Percentiles rank a stretch among this genome's conserved stretches.
phyloP scores from a whole-genome alignment of 106 monocot genomes.

The Acorus gramineus region DNA sequence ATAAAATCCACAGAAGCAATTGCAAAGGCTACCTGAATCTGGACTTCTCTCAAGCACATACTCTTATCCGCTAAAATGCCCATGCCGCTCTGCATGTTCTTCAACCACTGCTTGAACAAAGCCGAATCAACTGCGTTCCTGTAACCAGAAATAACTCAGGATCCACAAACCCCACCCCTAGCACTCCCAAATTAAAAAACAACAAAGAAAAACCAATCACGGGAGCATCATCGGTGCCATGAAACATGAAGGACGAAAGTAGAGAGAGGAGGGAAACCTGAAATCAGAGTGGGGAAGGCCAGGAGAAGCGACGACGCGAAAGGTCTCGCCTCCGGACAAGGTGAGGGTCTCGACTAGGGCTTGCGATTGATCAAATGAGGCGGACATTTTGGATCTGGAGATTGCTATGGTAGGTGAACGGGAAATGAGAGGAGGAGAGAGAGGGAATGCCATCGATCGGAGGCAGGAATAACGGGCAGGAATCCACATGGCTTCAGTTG shows the following conservation, averaged over 20 bases:
- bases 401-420: background rate
- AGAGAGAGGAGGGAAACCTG: slow-evolving; percentile 21
- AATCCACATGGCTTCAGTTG: too few species aligned
- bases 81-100: slow-evolving; percentile 69
- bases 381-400: slow-evolving; percentile 23
- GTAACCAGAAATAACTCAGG: slow-evolving; percentile 6
- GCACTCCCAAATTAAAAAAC: too few species aligned
- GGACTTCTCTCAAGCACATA: slow-evolving; percentile 50
- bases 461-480: too few species aligned
- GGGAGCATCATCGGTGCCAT: too few species aligned
- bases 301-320: slow-evolving; percentile 30
- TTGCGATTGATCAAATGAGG: background rate
- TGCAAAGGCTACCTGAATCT: slow-evolving; percentile 59
- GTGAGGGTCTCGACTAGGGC: slow-evolving; percentile 7
- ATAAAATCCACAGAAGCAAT: background rate
- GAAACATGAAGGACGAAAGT: background rate
- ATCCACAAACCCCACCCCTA: too few species aligned
- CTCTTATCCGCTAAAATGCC: slow-evolving; percentile 54
- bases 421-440: too few species aligned
- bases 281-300: slow-evolving; percentile 46
- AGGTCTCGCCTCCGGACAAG: slow-evolving; percentile 18
- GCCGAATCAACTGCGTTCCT: slow-evolving; percentile 67
- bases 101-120: slow-evolving; percentile 85
- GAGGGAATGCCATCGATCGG: too few species aligned
- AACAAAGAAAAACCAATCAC: too few species aligned